Conservation (phyloP, 805 yeast genomes). For the Monosporozyma siamensis region DNA sequence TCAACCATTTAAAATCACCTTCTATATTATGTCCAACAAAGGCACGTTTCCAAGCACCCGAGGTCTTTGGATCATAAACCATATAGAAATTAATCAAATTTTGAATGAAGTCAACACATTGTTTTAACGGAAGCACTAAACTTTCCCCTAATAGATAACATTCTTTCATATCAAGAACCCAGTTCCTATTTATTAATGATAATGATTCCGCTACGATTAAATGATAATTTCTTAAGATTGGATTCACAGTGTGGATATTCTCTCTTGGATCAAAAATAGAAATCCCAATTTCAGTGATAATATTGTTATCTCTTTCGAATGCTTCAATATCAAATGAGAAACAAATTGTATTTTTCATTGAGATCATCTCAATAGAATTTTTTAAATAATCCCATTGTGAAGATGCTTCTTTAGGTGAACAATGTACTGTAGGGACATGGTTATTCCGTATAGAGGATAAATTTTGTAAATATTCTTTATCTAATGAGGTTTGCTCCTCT, state of each 20-base stretch:
- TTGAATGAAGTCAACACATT: constrained; percentile 35
- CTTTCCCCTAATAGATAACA: constrained; percentile 45
- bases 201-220: constrained; percentile 38
- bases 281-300: constrained; percentile 50
- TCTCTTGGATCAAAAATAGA: constrained; percentile 46
- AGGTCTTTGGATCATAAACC: constrained; percentile 11
- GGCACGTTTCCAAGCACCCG: constrained; percentile 23
- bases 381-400: constrained; percentile 14
- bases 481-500: constrained; percentile 3
- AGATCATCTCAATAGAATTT: constrained; percentile 16
- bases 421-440: constrained; percentile 19
- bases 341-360: constrained; percentile 26
- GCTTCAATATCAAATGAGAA: constrained; percentile 51
- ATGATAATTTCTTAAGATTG: constrained; percentile 35
- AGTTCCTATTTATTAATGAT: constrained; percentile 40
- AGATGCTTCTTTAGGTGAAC: constrained; percentile 15
- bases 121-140: constrained; percentile 31
- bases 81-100: constrained; percentile 38
- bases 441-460: constrained; percentile 8
- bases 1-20: constrained; percentile 48
- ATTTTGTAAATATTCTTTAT: constrained; percentile 3
- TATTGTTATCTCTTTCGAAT: constrained; percentile 35
- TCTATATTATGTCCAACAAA: constrained; percentile 53
- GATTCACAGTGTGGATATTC: constrained; percentile 33
- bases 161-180: constrained; percentile 44